These are phyloP conservation scores for Ophiocordyceps australis DNA, from an alignment of 2,329 filamentous ascomycete species.

Conservation along the genomic window DNA sequence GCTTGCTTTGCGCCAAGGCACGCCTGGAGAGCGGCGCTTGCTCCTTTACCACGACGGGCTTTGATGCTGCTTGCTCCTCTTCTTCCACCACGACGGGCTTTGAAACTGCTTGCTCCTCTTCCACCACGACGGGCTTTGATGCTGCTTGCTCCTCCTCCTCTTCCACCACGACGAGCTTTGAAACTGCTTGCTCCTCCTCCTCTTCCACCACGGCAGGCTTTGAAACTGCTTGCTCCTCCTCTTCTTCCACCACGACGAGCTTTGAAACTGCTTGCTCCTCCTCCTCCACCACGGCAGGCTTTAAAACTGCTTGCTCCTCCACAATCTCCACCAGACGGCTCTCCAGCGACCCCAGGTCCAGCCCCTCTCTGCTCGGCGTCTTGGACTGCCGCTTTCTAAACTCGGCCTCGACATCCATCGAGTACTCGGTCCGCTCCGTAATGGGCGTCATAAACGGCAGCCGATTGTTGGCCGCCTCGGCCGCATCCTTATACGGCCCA, in stretches of 20 bases:
- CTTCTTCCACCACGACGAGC: no score
- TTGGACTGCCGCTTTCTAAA: conserved; percentile 49
- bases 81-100: conserved; percentile 34
- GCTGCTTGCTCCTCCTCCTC: conserved; percentile 30
- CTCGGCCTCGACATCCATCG: conserved; percentile 48
- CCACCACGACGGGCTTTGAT: conserved; percentile 29
- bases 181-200: conserved; percentile 29
- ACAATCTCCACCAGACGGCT: conserved; percentile 57
- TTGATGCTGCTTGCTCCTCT: conserved; percentile 27
- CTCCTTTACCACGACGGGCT: conserved; percentile 26
- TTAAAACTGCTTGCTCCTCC: no score
- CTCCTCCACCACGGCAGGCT: no score
- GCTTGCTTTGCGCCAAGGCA: no score
- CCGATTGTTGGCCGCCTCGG: conserved; percentile 68
- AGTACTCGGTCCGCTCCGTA: conserved; percentile 85
- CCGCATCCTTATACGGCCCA: conserved; percentile 65
- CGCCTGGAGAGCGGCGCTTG: no score
- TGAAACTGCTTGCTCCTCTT: conserved; percentile 22
- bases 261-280: no score
- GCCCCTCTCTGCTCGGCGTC: conserved; percentile 51
- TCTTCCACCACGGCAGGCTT: conserved; percentile 28
- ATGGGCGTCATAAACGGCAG: conserved; percentile 98
- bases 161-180: conserved; percentile 35
- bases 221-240: conserved; percentile 26
- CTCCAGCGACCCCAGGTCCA: conserved; percentile 29